A percentile compares a stretch with the other conserved stretches of the same genome.
These are phyloP conservation scores for Gossypium stocksii DNA, from an alignment of 345 rosid species.

Conservation along the genomic window DNA sequence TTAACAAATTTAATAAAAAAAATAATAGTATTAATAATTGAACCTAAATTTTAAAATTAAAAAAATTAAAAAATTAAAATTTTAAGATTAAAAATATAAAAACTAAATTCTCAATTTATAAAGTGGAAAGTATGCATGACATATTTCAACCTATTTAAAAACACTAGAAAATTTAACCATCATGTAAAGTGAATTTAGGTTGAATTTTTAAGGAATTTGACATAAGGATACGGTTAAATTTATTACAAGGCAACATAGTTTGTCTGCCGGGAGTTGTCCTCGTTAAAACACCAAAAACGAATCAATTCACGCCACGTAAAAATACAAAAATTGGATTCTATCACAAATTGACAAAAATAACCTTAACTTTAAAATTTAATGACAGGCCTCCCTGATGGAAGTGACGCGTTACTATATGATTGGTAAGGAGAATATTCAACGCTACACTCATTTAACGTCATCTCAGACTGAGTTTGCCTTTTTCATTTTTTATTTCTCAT, in stretches of 20 bases:
- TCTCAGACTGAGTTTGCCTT: conserved; percentile 34
- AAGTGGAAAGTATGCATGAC: too few relatives aligned
- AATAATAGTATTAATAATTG: too few relatives aligned
- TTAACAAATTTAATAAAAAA: too few relatives aligned
- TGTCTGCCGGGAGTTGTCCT: not conserved
- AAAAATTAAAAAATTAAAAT: too few relatives aligned
- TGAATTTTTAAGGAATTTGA: conserved; percentile 61
- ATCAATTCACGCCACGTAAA: conserved; percentile 23
- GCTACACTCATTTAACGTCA: not conserved
- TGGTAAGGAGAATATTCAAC: conserved; percentile 20
- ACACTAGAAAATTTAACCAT: conserved; percentile 22
- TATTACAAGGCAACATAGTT: conserved; percentile 20
- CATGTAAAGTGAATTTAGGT: conserved; percentile 53
- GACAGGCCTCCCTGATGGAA: not conserved
- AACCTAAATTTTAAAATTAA: too few relatives aligned
- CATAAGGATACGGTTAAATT: conserved; percentile 25
- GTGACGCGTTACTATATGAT: conserved; percentile 25
- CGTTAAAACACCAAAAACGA: conserved; percentile 13
- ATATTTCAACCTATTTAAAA: too few relatives aligned
- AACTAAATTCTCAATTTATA: too few relatives aligned
- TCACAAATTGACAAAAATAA: not conserved
- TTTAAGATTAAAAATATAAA: too few relatives aligned
- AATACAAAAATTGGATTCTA: not conserved
- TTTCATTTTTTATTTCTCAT: conserved; percentile 24
- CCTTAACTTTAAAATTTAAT: not conserved